Conservation (phyloP, 2,329 filamentous ascomycete genomes). For the Arthrobotrys sinensis region DNA sequence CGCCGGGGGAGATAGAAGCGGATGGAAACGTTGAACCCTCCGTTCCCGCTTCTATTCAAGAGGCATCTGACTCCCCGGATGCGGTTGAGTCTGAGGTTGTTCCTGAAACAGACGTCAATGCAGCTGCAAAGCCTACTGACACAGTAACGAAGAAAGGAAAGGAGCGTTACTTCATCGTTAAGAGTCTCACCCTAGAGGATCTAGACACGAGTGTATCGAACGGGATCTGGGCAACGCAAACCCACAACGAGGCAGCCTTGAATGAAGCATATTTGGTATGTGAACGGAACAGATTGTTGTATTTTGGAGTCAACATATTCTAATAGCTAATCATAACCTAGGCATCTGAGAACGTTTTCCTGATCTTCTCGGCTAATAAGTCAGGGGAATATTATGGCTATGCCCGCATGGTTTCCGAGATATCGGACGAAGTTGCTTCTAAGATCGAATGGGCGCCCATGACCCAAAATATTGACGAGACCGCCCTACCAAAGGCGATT, state of each 20-base stretch:
- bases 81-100: slow-evolving; percentile 21
- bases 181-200: slow-evolving; percentile 92
- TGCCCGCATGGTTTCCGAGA: slow-evolving; percentile 87
- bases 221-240: slow-evolving; percentile 93
- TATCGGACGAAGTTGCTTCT: slow-evolving; percentile 81
- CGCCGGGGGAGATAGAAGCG: slow-evolving; percentile 66
- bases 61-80: slow-evolving; percentile 21
- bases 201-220: slow-evolving; percentile 89
- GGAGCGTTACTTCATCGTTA: slow-evolving; percentile 91
- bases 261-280: slow-evolving; percentile 86
- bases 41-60: slow-evolving; percentile 15
- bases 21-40: slow-evolving; percentile 32
- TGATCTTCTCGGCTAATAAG: slow-evolving; percentile 97
- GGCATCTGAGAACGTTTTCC: slow-evolving; percentile 85
- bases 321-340: slow-evolving; percentile 67
- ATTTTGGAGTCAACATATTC: slow-evolving; percentile 20
- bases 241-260: slow-evolving; percentile 87
- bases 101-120: slow-evolving; percentile 15
- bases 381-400: slow-evolving; percentile 98
- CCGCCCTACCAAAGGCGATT: slow-evolving; percentile 83
- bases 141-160: slow-evolving; percentile 67
- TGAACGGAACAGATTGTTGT: slow-evolving; percentile 44
- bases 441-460: slow-evolving; percentile 80
- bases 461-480: slow-evolving; percentile 72
- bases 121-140: slow-evolving; percentile 20